Evolutionary conservation across 2,329 filamentous ascomycete species (phyloP).

Genomic region (Leptographium lundbergii): DNA sequence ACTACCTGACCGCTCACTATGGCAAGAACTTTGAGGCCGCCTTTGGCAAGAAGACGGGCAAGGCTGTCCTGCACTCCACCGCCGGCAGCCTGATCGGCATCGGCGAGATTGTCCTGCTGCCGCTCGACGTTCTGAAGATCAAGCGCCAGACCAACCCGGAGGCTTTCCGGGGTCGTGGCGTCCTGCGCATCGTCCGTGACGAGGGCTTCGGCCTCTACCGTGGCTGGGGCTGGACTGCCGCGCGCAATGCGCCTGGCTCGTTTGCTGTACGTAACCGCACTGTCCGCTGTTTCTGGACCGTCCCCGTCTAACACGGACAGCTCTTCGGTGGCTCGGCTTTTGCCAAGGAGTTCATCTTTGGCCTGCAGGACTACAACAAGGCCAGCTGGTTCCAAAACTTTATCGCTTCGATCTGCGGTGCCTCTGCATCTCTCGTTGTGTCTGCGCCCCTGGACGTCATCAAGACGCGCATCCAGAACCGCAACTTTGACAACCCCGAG

Average conservation of each 20-base stretch:
- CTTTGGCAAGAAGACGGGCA: constrained; percentile 94
- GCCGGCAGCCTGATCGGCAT: constrained; percentile 94
- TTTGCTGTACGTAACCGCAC: constrained; percentile 62
- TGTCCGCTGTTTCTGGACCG: background rate
- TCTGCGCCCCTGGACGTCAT: constrained; percentile 96
- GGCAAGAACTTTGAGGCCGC: constrained; percentile 72
- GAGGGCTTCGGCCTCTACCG: constrained; percentile 94
- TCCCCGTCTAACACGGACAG: constrained; percentile 34
- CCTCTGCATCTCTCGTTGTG: constrained; percentile 86
- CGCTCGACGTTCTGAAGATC: constrained; percentile 96
- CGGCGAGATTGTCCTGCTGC: constrained; percentile 89
- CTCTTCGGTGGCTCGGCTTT: constrained; percentile 96
- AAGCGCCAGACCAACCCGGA: constrained; percentile 99
- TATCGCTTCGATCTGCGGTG: constrained; percentile 86
- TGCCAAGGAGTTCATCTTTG: constrained; percentile 92
- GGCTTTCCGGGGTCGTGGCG: constrained; percentile 85
- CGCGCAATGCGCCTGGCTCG: constrained; percentile 89
- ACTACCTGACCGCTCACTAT: constrained; percentile 73
- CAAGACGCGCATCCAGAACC: constrained; percentile 97
- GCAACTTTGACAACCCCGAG: constrained; percentile 97
- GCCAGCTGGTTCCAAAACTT: constrained; percentile 96
- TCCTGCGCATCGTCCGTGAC: constrained; percentile 80
- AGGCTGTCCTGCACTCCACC: constrained; percentile 95
- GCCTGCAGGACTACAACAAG: constrained; percentile 86
- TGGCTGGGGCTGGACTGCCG: constrained; percentile 95